These are phyloP conservation scores for Lentinus brumalis DNA, from an alignment of 768 basidiomycete genomes.

Conservation along the genomic window DNA sequence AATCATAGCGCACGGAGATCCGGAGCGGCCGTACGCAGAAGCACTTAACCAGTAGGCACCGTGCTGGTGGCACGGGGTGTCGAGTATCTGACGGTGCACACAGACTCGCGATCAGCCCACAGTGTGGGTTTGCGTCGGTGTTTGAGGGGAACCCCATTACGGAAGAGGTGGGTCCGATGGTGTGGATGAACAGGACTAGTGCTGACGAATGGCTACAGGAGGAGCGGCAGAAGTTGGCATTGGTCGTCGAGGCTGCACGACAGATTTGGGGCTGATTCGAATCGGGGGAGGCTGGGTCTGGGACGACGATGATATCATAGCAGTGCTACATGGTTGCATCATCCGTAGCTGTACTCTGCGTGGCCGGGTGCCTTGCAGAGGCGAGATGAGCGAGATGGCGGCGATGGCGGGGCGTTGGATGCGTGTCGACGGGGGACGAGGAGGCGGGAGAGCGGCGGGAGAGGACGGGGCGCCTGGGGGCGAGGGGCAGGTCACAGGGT, in stretches of 20 bases:
- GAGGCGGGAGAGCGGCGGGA: too few relatives aligned
- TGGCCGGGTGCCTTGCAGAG: too few relatives aligned
- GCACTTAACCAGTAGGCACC: conserved; percentile 38
- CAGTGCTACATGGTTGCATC: background rate
- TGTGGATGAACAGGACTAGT: background rate
- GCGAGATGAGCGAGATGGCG: too few relatives aligned
- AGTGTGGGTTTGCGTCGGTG: conserved; percentile 53
- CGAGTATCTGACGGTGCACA: conserved; percentile 3
- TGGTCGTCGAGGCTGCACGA: conserved; percentile 40
- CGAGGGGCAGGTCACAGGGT: too few relatives aligned
- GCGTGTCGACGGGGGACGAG: too few relatives aligned
- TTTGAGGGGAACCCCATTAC: conserved; percentile 45
- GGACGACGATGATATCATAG: conserved; percentile 2
- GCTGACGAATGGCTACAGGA: conserved; percentile 27
- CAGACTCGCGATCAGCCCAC: conserved; percentile 46
- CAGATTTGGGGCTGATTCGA: conserved; percentile 35
- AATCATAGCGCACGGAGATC: conserved; percentile 36
- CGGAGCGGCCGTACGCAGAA: conserved; percentile 37
- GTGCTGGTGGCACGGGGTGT: background rate
- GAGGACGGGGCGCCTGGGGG: too few relatives aligned
- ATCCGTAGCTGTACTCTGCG: background rate
- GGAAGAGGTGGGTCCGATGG: conserved; percentile 23
- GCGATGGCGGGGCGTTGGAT: too few relatives aligned
- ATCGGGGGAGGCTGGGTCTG: background rate
- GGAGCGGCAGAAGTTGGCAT: conserved; percentile 37